phyloP scores from a whole-genome alignment of 495 filamentous ascomycete species.

The Trichoderma erinaceum region DNA sequence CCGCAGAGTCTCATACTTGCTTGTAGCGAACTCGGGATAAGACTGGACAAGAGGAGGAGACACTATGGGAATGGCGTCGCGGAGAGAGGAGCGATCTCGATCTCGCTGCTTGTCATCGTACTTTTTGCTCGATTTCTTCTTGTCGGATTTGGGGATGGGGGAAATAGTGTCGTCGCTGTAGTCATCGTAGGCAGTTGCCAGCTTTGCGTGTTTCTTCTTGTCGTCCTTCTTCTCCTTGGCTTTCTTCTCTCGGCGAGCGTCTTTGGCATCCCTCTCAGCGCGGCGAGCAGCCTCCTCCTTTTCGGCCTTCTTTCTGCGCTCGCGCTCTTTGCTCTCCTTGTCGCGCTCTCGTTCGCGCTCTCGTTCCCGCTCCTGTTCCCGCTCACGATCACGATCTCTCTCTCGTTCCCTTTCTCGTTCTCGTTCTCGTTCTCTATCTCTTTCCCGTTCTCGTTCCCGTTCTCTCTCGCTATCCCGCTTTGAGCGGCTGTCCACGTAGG shows the following conservation, averaged over 20 bases:
- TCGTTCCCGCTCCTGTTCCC: constrained; percentile 27
- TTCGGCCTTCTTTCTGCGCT: constrained; percentile 20
- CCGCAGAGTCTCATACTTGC: constrained; percentile 15
- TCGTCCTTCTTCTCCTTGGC: constrained; percentile 17
- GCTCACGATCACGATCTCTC: constrained; percentile 8
- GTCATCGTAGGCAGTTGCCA: constrained; percentile 30
- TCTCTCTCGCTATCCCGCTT: constrained; percentile 31
- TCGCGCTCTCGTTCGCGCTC: constrained; percentile 24
- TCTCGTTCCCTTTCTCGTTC: constrained; percentile 19
- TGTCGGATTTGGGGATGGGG: constrained; percentile 29
- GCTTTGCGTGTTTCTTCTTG: constrained; percentile 22
- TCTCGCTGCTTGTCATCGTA: constrained; percentile 29
- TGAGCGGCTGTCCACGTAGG: constrained; percentile 40
- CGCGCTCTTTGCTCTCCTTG: constrained; percentile 23
- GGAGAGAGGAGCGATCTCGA: constrained; percentile 19
- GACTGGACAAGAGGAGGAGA: constrained; percentile 16
- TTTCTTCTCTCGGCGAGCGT: constrained; percentile 15
- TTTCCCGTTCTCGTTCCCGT: constrained; percentile 18
- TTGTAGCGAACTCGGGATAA: not conserved
- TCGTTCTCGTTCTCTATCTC: constrained; percentile 22
- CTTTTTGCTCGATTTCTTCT: constrained; percentile 38
- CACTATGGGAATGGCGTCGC: not conserved
- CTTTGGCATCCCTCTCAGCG: constrained; percentile 22
- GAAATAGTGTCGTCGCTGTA: constrained; percentile 27
- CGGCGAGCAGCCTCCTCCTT: constrained; percentile 22